Evolutionary conservation across 129 eudicot species (phyloP).

Genomic region (Flaveria robusta): DNA sequence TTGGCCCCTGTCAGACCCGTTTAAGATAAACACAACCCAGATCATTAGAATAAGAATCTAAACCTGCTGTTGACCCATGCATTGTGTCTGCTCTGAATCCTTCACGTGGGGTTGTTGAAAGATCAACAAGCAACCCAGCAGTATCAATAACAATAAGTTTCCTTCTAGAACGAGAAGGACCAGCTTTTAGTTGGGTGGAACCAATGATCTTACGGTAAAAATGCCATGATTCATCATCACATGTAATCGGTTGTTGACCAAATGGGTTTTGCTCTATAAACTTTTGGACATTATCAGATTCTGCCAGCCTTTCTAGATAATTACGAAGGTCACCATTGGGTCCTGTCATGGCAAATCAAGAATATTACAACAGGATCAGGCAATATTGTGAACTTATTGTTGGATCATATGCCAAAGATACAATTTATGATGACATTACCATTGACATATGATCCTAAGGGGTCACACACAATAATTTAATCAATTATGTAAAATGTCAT

Average conservation of each 20-base stretch:
- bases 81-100: constrained; percentile 40
- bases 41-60: constrained; percentile 11
- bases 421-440: no score
- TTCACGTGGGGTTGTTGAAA: constrained; percentile 36
- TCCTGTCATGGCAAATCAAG: constrained; percentile 29
- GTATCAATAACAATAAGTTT: constrained; percentile 68
- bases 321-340: constrained; percentile 40
- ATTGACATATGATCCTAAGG: no score
- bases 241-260: constrained; percentile 41
- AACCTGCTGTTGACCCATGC: constrained; percentile 54
- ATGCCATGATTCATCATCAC: constrained; percentile 34
- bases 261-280: constrained; percentile 41
- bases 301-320: constrained; percentile 37
- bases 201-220: constrained; percentile 39
- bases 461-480: no score
- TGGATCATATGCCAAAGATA: no score
- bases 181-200: constrained; percentile 4
- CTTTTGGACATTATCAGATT: constrained; percentile 37
- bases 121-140: constrained; percentile 59
- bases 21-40: constrained; percentile 1
- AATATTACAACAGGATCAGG: constrained; percentile 16
- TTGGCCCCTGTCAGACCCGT: neutral
- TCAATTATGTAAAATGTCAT: no score
- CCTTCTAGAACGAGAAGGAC: constrained; percentile 38
- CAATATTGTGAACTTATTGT: neutral